These are phyloP conservation scores for Capsicum rhomboideum DNA, from an alignment of 257 asterid genomes.

Conservation along the genomic window DNA sequence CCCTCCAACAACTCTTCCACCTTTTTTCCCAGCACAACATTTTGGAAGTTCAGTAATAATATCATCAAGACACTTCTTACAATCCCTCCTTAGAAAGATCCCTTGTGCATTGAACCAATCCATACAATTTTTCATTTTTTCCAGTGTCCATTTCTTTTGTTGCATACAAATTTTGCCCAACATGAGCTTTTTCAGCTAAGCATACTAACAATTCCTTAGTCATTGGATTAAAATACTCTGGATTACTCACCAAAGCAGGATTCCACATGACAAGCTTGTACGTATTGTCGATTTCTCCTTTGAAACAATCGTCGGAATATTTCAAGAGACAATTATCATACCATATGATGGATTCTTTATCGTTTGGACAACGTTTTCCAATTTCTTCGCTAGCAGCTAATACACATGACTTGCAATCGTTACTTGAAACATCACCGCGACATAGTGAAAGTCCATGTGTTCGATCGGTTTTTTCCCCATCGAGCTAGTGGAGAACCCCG, in stretches of 20 bases:
- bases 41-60: slow-evolving; percentile 23
- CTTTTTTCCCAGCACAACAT: slow-evolving; percentile 26
- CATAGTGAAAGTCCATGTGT: slow-evolving; percentile 29
- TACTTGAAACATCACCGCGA: slow-evolving; percentile 24
- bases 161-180: slow-evolving; percentile 4
- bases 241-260: not conserved
- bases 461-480: slow-evolving; percentile 9
- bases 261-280: slow-evolving; percentile 4
- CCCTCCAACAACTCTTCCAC: too few relatives aligned
- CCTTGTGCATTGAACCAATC: slow-evolving; percentile 34
- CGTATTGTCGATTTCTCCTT: slow-evolving; percentile 11
- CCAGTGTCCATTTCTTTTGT: slow-evolving; percentile 11
- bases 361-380: slow-evolving; percentile 14
- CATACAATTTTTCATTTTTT: slow-evolving; percentile 13
- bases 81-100: slow-evolving; percentile 22
- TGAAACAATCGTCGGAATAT: slow-evolving; percentile 18
- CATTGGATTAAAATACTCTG: slow-evolving; percentile 1
- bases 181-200: not conserved
- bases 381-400: slow-evolving; percentile 14
- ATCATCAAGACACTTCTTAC: slow-evolving; percentile 30
- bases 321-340: slow-evolving; percentile 32
- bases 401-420: slow-evolving; percentile 22
- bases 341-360: slow-evolving; percentile 29
- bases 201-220: slow-evolving; percentile 8
- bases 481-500: slow-evolving; percentile 16